Percentiles rank a stretch among this genome's conserved stretches.
Conservation (phyloP, 2,329 filamentous ascomycete genomes). For the Hypoxylon sp. region DNA sequence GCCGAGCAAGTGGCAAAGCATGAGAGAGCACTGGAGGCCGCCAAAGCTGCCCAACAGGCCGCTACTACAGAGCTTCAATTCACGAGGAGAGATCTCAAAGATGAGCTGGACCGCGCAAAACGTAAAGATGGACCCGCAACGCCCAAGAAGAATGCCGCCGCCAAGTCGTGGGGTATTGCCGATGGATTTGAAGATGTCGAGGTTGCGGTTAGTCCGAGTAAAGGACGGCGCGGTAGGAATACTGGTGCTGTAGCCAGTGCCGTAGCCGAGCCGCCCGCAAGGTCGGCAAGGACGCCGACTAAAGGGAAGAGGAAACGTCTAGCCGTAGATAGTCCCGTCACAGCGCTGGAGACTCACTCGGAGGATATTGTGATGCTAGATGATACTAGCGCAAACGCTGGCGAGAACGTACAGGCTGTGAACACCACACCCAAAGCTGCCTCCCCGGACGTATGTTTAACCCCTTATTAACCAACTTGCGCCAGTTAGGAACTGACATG, state of each 20-base stretch:
- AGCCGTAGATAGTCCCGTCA: slow-evolving; percentile 75
- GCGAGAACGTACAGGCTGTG: slow-evolving; percentile 33
- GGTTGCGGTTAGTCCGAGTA: slow-evolving; percentile 68
- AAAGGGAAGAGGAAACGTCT: slow-evolving; percentile 80
- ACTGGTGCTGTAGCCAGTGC: slow-evolving; percentile 61
- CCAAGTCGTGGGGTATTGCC: slow-evolving; percentile 71
- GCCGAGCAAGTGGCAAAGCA: slow-evolving; percentile 75
- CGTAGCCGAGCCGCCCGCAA: slow-evolving; percentile 60
- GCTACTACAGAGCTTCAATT: slow-evolving; percentile 80
- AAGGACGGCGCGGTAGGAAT: slow-evolving; percentile 62
- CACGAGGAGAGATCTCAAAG: slow-evolving; percentile 77
- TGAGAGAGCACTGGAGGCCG: slow-evolving; percentile 74
- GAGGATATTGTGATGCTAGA: slow-evolving; percentile 59
- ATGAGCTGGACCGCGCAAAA: slow-evolving; percentile 66
- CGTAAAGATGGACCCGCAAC: slow-evolving; percentile 66
- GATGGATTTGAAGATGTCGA: slow-evolving; percentile 84
- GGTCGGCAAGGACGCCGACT: slow-evolving; percentile 67
- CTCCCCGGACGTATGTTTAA: slow-evolving; percentile 62
- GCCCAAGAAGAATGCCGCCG: slow-evolving; percentile 70
- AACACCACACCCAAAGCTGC: slow-evolving; percentile 37
- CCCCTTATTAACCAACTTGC: background rate
- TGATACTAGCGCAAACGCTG: slow-evolving; percentile 43
- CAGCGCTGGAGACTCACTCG: slow-evolving; percentile 69
- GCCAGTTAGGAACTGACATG: slow-evolving; percentile 48
- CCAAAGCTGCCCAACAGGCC: slow-evolving; percentile 75